A percentile compares a stretch with the other conserved stretches of the same genome.
These are phyloP conservation scores for Vanderwaltozyma yarrowii DNA, from an alignment of 805 yeast species.

Conservation along the genomic window DNA sequence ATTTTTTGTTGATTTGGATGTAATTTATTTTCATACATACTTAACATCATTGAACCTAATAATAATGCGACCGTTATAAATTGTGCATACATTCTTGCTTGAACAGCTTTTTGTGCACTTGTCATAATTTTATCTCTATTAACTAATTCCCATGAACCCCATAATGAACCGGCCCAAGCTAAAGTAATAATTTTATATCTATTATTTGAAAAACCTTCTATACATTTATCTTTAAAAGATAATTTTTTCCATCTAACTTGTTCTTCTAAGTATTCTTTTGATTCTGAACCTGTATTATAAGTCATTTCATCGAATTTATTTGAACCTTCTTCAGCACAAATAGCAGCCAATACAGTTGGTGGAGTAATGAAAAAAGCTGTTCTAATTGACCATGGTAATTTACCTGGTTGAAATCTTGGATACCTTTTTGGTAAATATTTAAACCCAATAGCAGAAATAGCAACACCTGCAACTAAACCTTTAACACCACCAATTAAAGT, in stretches of 20 bases:
- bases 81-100: conserved; percentile 88
- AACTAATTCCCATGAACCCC: conserved; percentile 66
- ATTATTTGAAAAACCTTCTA: conserved; percentile 41
- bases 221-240: conserved; percentile 38
- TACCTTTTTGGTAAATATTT: conserved; percentile 39
- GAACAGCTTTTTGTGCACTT: conserved; percentile 69
- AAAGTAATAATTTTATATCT: conserved; percentile 60
- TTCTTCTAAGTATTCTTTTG: conserved; percentile 34
- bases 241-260: conserved; percentile 42
- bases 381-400: conserved; percentile 44
- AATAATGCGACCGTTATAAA: conserved; percentile 64
- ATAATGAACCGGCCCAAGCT: conserved; percentile 73
- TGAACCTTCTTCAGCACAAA: conserved; percentile 65
- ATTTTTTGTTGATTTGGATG: conserved; percentile 32
- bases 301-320: conserved; percentile 49
- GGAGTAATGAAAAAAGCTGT: conserved; percentile 64
- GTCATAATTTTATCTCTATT: conserved; percentile 69
- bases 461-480: conserved; percentile 49
- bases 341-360: conserved; percentile 49
- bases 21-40: conserved; percentile 53
- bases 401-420: conserved; percentile 34
- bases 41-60: conserved; percentile 56
- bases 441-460: conserved; percentile 45
- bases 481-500: conserved; percentile 50
- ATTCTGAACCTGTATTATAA: conserved; percentile 33